Evolutionary conservation across 768 basidiomycete species (phyloP).

Genomic region (Leucosporidium yakuticum): DNA sequence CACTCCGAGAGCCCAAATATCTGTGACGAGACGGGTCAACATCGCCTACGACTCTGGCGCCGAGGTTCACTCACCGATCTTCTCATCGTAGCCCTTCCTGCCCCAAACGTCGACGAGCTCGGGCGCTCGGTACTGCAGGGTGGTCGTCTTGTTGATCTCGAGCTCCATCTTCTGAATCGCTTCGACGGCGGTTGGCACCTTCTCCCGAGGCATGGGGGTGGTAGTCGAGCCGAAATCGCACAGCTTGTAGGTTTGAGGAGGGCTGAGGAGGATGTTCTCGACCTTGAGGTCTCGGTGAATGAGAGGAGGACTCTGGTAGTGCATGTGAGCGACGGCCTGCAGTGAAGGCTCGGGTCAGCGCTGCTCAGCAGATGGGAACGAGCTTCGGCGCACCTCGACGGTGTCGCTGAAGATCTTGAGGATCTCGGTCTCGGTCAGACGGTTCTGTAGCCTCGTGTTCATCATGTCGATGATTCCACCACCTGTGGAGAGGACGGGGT

Average conservation of each 20-base stretch:
- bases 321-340: slow-evolving; percentile 86
- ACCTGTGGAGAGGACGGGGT: slow-evolving; percentile 49
- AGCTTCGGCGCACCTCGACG: slow-evolving; percentile 56
- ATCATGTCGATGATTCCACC: slow-evolving; percentile 99
- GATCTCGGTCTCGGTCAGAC: slow-evolving; percentile 91
- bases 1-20: slow-evolving; percentile 96
- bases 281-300: slow-evolving; percentile 98
- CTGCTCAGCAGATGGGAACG: background rate
- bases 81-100: slow-evolving; percentile 78
- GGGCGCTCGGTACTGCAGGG: slow-evolving; percentile 94
- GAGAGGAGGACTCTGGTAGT: slow-evolving; percentile 79
- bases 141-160: slow-evolving; percentile 91
- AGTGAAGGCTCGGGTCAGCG: background rate
- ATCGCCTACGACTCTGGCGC: background rate
- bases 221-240: slow-evolving; percentile 97
- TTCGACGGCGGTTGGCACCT: slow-evolving; percentile 67
- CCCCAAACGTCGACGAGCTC: slow-evolving; percentile 94
- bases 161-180: slow-evolving; percentile 83
- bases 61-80: slow-evolving; percentile 50
- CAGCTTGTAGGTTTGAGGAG: slow-evolving; percentile 77
- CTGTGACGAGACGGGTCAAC: slow-evolving; percentile 42
- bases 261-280: slow-evolving; percentile 92
- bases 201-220: slow-evolving; percentile 52
- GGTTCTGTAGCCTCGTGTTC: slow-evolving; percentile 90
- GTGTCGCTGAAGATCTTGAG: slow-evolving; percentile 96